phyloP scores from a whole-genome alignment of 768 basidiomycete genomes.

The Phanerochaete carnosa region DNA sequence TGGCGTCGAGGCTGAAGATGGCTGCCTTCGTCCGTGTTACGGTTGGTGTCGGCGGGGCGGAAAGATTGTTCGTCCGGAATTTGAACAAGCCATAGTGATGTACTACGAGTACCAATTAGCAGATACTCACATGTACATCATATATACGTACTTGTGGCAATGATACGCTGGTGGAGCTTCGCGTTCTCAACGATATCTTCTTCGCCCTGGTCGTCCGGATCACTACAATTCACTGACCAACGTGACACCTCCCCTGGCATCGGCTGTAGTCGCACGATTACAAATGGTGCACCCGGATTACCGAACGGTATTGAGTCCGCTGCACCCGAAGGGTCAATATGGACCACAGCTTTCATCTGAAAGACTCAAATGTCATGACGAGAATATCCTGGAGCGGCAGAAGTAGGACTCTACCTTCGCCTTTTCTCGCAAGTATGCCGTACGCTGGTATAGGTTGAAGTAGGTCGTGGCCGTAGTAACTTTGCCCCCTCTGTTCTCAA shows the following conservation, averaged over 20 bases:
- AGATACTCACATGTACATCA: not conserved
- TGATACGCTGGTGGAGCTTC: constrained; percentile 69
- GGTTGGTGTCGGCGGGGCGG: constrained; percentile 85
- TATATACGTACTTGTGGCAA: constrained; percentile 70
- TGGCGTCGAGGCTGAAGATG: constrained; percentile 87
- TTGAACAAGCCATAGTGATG: constrained; percentile 89
- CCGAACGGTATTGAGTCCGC: constrained; percentile 81
- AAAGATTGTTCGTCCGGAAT: constrained; percentile 73
- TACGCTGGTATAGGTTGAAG: constrained; percentile 85
- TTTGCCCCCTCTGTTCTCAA: constrained; percentile 62
- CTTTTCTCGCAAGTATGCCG: constrained; percentile 70
- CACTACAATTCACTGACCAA: constrained; percentile 71
- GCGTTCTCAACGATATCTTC: constrained; percentile 82
- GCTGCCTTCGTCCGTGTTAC: constrained; percentile 70
- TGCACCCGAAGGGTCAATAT: constrained; percentile 73
- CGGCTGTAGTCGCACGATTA: constrained; percentile 79
- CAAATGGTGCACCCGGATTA: constrained; percentile 64
- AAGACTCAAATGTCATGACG: not conserved
- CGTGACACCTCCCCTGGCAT: constrained; percentile 81
- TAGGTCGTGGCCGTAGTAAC: constrained; percentile 74
- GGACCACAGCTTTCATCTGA: constrained; percentile 85
- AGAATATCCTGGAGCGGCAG: not conserved
- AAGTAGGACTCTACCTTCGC: constrained; percentile 59
- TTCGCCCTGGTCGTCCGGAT: constrained; percentile 69
- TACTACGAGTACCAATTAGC: constrained; percentile 40